A percentile compares a stretch with the other conserved stretches of the same genome.
Conservation (phyloP, 176 grass and related monocot genomes). For the Bolboschoenus planiculmis region DNA sequence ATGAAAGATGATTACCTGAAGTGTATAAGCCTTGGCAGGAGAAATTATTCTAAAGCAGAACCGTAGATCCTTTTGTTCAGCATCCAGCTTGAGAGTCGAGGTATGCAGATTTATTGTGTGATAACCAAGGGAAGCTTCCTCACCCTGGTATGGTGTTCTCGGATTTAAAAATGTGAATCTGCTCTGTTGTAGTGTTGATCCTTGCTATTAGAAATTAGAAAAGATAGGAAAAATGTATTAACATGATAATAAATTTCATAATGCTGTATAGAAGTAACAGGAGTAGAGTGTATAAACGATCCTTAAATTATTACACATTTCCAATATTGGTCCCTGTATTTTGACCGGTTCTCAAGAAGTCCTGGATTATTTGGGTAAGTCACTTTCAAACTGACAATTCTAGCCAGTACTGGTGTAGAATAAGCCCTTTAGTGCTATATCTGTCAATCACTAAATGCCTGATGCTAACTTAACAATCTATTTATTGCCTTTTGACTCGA, state of each 20-base stretch:
- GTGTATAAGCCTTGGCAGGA: constrained; percentile 66
- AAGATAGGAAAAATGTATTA: constrained; percentile 4
- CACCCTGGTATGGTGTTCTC: constrained; percentile 43
- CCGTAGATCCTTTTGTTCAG: constrained; percentile 84
- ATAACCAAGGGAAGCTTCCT: constrained; percentile 48
- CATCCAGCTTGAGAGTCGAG: constrained; percentile 89
- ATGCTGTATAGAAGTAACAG: neutral
- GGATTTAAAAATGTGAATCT: constrained; percentile 60
- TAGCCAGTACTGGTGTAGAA: neutral
- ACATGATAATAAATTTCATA: neutral
- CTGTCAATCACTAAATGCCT: neutral
- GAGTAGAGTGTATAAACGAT: neutral
- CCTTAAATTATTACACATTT: neutral
- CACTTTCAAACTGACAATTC: neutral
- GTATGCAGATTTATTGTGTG: constrained; percentile 82
- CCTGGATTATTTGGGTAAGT: neutral
- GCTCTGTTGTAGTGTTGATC: constrained; percentile 49
- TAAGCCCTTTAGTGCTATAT: neutral
- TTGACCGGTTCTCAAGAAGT: neutral
- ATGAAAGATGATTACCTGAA: constrained; percentile 55
- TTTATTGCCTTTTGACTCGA: neutral
- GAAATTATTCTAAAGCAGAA: constrained; percentile 99
- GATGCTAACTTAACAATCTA: neutral
- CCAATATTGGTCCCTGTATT: neutral
- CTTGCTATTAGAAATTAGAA: constrained; percentile 63